Evolutionary conservation across 139 green algal species (phyloP).

Genomic region (Yamagishiella unicocca): DNA sequence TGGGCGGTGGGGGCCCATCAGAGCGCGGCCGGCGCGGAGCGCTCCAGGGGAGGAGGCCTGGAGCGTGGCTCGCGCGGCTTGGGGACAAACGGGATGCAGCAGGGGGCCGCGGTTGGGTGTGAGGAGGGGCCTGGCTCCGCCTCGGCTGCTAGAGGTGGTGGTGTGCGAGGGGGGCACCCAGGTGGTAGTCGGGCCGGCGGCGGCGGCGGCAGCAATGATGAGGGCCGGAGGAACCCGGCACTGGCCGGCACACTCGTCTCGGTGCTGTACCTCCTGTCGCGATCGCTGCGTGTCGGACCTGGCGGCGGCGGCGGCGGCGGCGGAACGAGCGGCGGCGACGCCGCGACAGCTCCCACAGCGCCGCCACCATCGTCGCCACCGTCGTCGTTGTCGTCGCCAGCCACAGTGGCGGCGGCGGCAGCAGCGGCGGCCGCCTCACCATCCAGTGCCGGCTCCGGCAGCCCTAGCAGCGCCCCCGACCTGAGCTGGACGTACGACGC

Average conservation of each 20-base stretch:
- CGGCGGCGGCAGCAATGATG: neutral
- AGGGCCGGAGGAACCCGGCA: neutral
- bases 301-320: neutral
- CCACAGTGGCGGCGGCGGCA: neutral
- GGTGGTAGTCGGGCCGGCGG: neutral
- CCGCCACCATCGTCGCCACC: too few species aligned
- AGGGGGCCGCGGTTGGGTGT: too few species aligned
- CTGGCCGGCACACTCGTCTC: slow-evolving; percentile 14
- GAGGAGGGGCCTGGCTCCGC: too few species aligned
- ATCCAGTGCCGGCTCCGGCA: neutral
- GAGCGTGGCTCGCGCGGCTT: too few species aligned
- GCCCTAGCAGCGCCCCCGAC: neutral
- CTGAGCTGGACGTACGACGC: neutral
- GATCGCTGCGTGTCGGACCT: neutral
- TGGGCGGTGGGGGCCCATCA: too few species aligned
- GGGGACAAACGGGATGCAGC: too few species aligned
- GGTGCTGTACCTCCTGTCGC: slow-evolving; percentile 16
- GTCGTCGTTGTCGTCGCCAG: neutral
- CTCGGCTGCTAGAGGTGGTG: too few species aligned
- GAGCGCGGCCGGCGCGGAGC: too few species aligned
- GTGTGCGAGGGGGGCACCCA: too few species aligned
- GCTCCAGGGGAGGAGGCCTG: too few species aligned
- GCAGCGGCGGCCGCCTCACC: neutral
- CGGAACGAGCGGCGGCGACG: neutral
- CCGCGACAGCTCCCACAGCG: too few species aligned